Conservation (phyloP, 2,329 filamentous ascomycete genomes). For the Phyllosticta citrichinensis region DNA sequence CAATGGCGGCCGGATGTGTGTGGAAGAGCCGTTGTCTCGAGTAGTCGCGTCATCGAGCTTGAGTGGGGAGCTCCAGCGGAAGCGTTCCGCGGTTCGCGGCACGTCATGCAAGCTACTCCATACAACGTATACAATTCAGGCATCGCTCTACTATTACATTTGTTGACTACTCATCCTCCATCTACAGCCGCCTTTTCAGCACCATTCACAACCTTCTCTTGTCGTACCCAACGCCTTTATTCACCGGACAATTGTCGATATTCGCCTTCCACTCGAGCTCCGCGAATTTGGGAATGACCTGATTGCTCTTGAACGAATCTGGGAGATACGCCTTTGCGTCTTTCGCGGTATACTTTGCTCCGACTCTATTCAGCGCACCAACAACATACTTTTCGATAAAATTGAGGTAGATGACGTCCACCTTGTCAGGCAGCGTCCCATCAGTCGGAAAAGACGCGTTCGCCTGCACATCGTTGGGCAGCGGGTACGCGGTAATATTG, state of each 20-base stretch:
- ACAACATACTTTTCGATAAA: constrained; percentile 33
- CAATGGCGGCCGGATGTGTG: too few relatives aligned
- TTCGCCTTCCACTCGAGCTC: constrained; percentile 31
- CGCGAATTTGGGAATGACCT: constrained; percentile 31
- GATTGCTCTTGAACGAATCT: constrained; percentile 33
- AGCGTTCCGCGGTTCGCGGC: too few relatives aligned
- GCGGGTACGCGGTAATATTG: constrained; percentile 35
- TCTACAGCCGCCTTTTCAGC: background rate
- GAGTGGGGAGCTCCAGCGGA: too few relatives aligned
- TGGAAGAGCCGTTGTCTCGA: too few relatives aligned
- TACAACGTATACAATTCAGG: too few relatives aligned
- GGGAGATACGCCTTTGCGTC: constrained; percentile 30
- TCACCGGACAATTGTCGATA: constrained; percentile 31
- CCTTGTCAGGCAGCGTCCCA: constrained; percentile 33
- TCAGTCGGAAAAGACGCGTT: constrained; percentile 39
- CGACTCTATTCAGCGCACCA: constrained; percentile 25
- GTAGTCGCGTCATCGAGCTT: too few relatives aligned
- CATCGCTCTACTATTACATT: background rate
- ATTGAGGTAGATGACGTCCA: constrained; percentile 47
- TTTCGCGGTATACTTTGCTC: constrained; percentile 20
- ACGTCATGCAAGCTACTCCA: too few relatives aligned
- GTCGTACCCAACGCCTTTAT: constrained; percentile 20
- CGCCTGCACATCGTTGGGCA: constrained; percentile 43
- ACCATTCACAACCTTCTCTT: background rate
- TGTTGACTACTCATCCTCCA: background rate